Evolutionary conservation across 2,329 filamentous ascomycete species (phyloP), one percentile per base, ranked within the genome.

Genomic region (Fusarium humuli): DNA sequence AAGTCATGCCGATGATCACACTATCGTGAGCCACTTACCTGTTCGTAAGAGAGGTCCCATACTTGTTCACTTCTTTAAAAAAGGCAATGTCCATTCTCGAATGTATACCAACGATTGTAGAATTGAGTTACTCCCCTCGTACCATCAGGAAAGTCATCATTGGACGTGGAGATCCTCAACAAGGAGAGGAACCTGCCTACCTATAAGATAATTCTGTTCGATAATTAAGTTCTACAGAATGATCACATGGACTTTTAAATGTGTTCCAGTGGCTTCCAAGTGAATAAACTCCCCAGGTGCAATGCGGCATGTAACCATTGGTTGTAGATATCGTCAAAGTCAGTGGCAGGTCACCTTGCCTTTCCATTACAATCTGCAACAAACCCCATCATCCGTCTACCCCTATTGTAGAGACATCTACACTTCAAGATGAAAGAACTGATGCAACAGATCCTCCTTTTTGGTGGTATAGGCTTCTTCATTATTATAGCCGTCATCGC

Each of bases 321-420:
- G 30, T 2, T 32, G 30, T 32, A 32, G 13, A 32, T 32, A 16
- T 9, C 7, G 3, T 16, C 30, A 32, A 16, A 32, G 4, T 16
- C 30, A 32, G 0, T 4, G 14, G 14, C 1, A 37, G n/a, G 16
- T n/a, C 2, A n/a, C 5, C 1, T 4, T 7, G 34, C 5, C 10
- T 37, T 37, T 37, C 18, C 34, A 37, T 11, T 11, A 0, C 34
- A 11, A n/a, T 37, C 9, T 37, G n/a, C 34, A n/a, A 37, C 34
- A 11, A 11, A 37, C 3, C 9, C 5, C 16, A 37, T 37, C 32
- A 3, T 18, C 16, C 32, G 3, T 37, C 16, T 6, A 11, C 16
- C 16, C 32, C 32, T 37, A 37, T n/a, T n/a, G 18, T n/a, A n/a
- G 34, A 37, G 18, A n/a, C 18, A 37, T 37, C 9, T 37, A 11